Base-by-base conservation (phyloP, 208 protist species). In the Acanthamoeba rhysodes region DNA sequence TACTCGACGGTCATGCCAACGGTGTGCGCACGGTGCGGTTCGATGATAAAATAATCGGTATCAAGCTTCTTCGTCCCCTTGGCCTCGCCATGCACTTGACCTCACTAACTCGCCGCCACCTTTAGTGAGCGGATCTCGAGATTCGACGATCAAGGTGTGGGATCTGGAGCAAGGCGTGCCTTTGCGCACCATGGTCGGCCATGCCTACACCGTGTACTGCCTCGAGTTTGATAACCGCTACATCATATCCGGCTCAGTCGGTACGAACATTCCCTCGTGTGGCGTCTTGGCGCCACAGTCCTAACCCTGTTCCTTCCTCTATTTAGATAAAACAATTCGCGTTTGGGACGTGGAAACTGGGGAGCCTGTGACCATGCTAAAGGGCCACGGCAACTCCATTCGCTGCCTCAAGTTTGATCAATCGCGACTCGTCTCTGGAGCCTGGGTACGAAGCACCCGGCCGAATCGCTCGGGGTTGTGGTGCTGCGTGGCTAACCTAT, bases 391-490 rank as follows among this genome's bases (percentile, higher is more conserved):
- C 50, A 90, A 90, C 53, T 90, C 82, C n/a, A 90, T 90, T 45
- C 82, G 82, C 27, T 90, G 82, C 50, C 57, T 90, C 18, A 90
- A 90, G n/a, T 90, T 90, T 20, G 82, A 90, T 66, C 53, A 90
- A 22, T 68, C 48, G 22, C 48, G 57, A 27, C 48, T 90, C 3
- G 82, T 90, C 66, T 90, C 82, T 1, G 82, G 82, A 32, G 82
- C 82, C 6, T 90, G 82, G 82, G 82, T 90, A 48, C 57, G 82
- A 45, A 22, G 32, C 22, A 29, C 74, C 74, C 41, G 9, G 8
- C 32, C 76, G 20, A 50, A 59, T 80, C 32, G 20, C 74, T 84
- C 70, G 8, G 22, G n/a, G 3, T 62, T 62, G 57, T 24, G 57
- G 20, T 62, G 22, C 2, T 62, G 57, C 2, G 22, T 62, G 4